phyloP scores from a whole-genome alignment of 495 filamentous ascomycete genomes.

The Aspergillus hancockii region DNA sequence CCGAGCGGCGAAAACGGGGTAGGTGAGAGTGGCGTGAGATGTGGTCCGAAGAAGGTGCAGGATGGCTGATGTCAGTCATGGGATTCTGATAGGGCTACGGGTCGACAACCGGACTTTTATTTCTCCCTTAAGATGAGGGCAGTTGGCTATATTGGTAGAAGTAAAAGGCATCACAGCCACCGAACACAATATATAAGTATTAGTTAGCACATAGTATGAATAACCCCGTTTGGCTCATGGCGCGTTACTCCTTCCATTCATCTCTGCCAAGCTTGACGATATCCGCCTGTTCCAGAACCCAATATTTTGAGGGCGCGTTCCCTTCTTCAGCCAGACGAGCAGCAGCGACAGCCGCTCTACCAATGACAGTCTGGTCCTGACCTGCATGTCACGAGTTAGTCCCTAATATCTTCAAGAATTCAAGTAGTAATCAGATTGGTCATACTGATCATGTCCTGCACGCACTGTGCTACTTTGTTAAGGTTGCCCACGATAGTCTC shows the following conservation, averaged over 20 bases:
- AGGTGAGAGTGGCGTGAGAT: no score
- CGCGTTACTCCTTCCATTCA: constrained; percentile 34
- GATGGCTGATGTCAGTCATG: no score
- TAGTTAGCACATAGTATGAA: no score
- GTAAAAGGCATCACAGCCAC: no score
- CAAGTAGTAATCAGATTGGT: background rate
- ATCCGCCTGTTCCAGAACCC: constrained; percentile 37
- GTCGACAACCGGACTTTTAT: no score
- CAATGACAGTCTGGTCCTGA: constrained; percentile 37
- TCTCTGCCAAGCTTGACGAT: constrained; percentile 36
- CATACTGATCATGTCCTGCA: constrained; percentile 39
- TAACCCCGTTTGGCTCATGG: background rate
- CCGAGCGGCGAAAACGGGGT: no score
- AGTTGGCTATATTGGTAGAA: no score
- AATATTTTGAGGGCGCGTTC: constrained; percentile 37
- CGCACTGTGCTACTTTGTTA: constrained; percentile 25
- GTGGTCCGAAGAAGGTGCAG: no score
- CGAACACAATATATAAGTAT: no score
- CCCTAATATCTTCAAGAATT: background rate
- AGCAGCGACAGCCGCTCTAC: constrained; percentile 40
- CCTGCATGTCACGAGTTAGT: constrained; percentile 18
- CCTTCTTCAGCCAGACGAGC: constrained; percentile 33
- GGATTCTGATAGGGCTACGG: no score
- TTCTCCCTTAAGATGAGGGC: no score
- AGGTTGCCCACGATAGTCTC: constrained; percentile 31